These are phyloP conservation scores for Wallacemonas sp. DNA, from an alignment of 208 protist species.

Conservation along the genomic window DNA sequence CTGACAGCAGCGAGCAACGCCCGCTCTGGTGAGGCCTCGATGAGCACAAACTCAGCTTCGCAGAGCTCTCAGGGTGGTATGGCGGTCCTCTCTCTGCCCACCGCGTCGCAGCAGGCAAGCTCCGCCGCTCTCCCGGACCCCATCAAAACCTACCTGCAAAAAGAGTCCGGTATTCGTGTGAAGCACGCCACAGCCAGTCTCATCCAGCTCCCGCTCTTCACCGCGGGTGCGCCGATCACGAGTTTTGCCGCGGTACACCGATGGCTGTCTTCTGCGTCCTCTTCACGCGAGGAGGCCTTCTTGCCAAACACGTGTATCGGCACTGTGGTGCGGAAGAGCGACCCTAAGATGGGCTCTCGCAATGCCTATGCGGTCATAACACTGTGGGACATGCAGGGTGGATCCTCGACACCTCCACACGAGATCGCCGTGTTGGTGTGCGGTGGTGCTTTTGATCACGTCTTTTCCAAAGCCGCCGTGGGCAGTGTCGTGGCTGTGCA, in stretches of 20 bases:
- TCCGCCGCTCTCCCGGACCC: slow-evolving; percentile 10
- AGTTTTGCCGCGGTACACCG: slow-evolving; percentile 31
- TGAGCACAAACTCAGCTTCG: no score
- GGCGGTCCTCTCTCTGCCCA: background rate
- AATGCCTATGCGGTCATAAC: slow-evolving; percentile 48
- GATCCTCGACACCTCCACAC: slow-evolving; percentile 35
- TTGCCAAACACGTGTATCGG: slow-evolving; percentile 52
- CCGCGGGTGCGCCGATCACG: slow-evolving; percentile 57
- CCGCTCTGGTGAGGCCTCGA: no score
- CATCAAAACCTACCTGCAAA: slow-evolving; percentile 18
- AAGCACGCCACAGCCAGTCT: slow-evolving; percentile 53
- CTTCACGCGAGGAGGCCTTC: slow-evolving; percentile 7
- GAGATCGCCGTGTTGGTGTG: slow-evolving; percentile 63
- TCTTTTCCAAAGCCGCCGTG: slow-evolving; percentile 47
- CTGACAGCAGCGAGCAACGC: background rate
- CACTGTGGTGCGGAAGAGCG: slow-evolving; percentile 58
- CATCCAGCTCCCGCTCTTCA: slow-evolving; percentile 55
- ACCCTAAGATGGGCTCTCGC: slow-evolving; percentile 56
- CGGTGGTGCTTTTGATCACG: slow-evolving; percentile 57
- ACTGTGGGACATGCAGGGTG: slow-evolving; percentile 66
- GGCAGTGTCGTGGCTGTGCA: slow-evolving; percentile 65
- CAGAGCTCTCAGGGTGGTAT: background rate
- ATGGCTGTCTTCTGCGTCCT: background rate
- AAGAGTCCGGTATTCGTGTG: slow-evolving; percentile 49
- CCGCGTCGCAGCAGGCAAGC: background rate